Evolutionary conservation across 2,329 filamentous ascomycete species (phyloP).

Genomic region (Curvularia lunata): DNA sequence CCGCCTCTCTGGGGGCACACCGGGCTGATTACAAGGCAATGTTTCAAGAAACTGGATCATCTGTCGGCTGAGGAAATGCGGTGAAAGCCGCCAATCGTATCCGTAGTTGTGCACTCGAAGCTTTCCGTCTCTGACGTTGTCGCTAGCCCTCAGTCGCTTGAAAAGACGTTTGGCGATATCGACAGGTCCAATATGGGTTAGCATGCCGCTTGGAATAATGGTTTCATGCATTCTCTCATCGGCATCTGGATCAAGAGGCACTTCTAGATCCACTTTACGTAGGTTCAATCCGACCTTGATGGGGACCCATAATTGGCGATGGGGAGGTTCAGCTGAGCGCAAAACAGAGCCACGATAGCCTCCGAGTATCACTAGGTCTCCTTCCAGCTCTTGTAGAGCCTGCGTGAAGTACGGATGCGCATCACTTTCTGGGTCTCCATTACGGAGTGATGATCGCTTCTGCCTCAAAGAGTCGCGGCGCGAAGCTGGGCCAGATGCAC

Average conservation of each 20-base stretch:
- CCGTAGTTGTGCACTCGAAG: conserved; percentile 88
- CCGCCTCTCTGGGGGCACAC: conserved; percentile 58
- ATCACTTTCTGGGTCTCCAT: conserved; percentile 37
- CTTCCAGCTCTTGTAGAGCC: conserved; percentile 72
- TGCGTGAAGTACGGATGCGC: conserved; percentile 59
- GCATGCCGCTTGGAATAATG: conserved; percentile 86
- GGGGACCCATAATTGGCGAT: conserved; percentile 92
- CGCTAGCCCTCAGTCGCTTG: conserved; percentile 74
- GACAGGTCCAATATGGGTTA: conserved; percentile 89
- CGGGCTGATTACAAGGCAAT: conserved; percentile 74
- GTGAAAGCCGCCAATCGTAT: conserved; percentile 93
- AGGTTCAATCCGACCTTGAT: conserved; percentile 92
- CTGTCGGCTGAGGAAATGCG: conserved; percentile 72
- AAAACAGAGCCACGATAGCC: conserved; percentile 92
- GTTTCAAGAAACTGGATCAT: conserved; percentile 75
- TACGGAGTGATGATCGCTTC: conserved; percentile 21
- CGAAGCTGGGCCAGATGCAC: conserved; percentile 18
- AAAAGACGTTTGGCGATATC: conserved; percentile 86
- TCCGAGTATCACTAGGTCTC: conserved; percentile 86
- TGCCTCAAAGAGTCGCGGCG: conserved; percentile 22
- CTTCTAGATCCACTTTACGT: conserved; percentile 87
- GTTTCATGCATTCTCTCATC: conserved; percentile 81
- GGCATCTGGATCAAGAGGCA: conserved; percentile 80
- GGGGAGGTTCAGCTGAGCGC: conserved; percentile 78
- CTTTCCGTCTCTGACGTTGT: conserved; percentile 73